Conservation (phyloP, 257 asterid species). For the Eustoma russellianum region DNA sequence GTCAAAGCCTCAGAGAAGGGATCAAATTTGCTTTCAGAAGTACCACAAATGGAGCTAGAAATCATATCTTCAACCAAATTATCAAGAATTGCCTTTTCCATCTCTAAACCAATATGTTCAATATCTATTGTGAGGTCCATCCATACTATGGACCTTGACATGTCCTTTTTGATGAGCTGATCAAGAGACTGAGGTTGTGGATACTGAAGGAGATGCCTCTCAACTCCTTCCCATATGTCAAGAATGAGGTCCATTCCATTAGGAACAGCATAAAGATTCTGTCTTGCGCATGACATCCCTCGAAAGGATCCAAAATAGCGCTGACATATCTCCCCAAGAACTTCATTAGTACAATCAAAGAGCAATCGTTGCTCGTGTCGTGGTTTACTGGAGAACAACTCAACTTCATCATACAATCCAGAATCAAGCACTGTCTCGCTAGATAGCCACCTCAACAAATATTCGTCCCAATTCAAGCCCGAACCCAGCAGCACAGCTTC, state of each 20-base stretch:
- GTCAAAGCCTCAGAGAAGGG: slow-evolving; percentile 15
- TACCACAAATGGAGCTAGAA: slow-evolving; percentile 25
- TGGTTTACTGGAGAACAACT: slow-evolving; percentile 68
- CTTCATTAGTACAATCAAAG: slow-evolving; percentile 70
- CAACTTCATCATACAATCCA: slow-evolving; percentile 76
- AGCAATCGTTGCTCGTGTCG: slow-evolving; percentile 69
- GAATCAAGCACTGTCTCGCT: slow-evolving; percentile 57
- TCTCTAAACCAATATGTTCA: slow-evolving; percentile 45
- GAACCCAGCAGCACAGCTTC: slow-evolving; percentile 98
- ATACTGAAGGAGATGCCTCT: slow-evolving; percentile 35
- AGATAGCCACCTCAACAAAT: slow-evolving; percentile 66
- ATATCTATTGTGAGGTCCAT: slow-evolving; percentile 40
- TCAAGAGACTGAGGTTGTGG: slow-evolving; percentile 48
- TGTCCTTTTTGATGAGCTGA: slow-evolving; percentile 50
- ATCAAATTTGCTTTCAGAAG: slow-evolving; percentile 11
- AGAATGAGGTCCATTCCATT: slow-evolving; percentile 71
- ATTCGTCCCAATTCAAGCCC: slow-evolving; percentile 89
- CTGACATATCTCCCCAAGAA: slow-evolving; percentile 54
- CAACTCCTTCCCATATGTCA: slow-evolving; percentile 71
- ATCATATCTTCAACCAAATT: slow-evolving; percentile 55
- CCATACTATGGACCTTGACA: slow-evolving; percentile 51
- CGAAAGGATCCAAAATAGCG: slow-evolving; percentile 43
- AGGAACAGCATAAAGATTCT: slow-evolving; percentile 37
- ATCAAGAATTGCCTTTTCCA: slow-evolving; percentile 48
- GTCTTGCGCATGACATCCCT: slow-evolving; percentile 23